These are phyloP conservation scores for Isatis tinctoria DNA, from an alignment of 345 rosid species.

Conservation along the genomic window DNA sequence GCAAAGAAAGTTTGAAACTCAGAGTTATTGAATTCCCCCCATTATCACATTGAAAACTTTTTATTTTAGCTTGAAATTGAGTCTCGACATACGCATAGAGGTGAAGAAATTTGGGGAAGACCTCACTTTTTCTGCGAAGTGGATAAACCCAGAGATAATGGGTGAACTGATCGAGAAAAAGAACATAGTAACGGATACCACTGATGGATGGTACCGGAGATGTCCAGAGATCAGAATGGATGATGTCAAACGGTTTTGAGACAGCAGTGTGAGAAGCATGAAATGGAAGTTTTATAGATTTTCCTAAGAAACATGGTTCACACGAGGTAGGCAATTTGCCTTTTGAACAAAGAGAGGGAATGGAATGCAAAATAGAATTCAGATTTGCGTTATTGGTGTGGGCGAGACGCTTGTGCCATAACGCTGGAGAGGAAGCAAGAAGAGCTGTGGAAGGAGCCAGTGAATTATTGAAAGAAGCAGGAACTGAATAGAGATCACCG, in stretches of 20 bases:
- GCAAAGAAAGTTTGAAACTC: not conserved
- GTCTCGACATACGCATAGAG: not conserved
- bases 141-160: not conserved
- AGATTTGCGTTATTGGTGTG: not conserved
- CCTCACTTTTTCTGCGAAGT: not conserved
- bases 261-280: not conserved
- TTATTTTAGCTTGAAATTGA: not conserved
- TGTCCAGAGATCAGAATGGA: not conserved
- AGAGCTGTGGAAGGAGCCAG: not conserved
- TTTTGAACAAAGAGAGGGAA: not conserved
- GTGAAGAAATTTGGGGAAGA: not conserved
- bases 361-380: not conserved
- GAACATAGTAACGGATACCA: not conserved
- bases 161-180: not conserved
- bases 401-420: not conserved
- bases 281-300: too few relatives aligned
- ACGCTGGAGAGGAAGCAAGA: not conserved
- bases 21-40: not conserved
- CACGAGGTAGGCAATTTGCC: not conserved
- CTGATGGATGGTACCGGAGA: not conserved
- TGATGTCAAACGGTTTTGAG: not conserved
- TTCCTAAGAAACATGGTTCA: not conserved
- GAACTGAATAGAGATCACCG: not conserved
- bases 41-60: too few relatives aligned
- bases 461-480: not conserved